Evolutionary conservation across 257 asterid genomes (phyloP), one percentile per base, ranked within the genome.

Genomic region (Nicotiana attenuata): DNA sequence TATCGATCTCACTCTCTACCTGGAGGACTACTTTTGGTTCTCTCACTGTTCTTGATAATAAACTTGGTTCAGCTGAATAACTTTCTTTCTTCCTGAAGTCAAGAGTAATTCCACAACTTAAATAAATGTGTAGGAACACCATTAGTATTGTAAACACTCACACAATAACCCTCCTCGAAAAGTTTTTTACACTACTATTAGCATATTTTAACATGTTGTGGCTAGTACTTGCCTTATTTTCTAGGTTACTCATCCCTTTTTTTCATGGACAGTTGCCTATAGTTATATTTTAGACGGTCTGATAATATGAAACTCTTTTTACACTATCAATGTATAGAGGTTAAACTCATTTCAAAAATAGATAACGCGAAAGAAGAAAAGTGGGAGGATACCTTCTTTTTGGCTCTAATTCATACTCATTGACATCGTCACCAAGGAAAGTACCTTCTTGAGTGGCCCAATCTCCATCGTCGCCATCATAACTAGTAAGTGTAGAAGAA

Each of bases 11-110:
- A 50, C 91, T 92, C 88, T 85, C 89, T 26, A 92, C 87, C 85
- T 93, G 97, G 80, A 94, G 88, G 10, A 93, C 90, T 3, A 93
- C 89, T 86, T 91, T 86, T 38, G 97, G 93, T 69, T 94, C 98
- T 1, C 97, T 89, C 31, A 87, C 85, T 15, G 93, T 89, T 82
- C 97, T 85, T 33, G 94, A 81, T 71, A 88, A 82, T 29, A 84
- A 28, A 52, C 75, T 80, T 20, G 92, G 84, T 84, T 89, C 95
- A 52, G 60, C 81, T 33, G 84, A 80, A 81, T 78, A 84, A 28
- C 78, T 83, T 47, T 89, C 97, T 87, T 89, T 88, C 85, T 87
- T 93, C 92, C 98, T 94, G 86, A 77, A 24, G 20, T 73, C 20
- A 47, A 67, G 50, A 75, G 64, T 33, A 57, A 15, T 52, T 75